phyloP scores from a whole-genome alignment of 1,139 yeast genomes.

The Ogataea hybrid region DNA sequence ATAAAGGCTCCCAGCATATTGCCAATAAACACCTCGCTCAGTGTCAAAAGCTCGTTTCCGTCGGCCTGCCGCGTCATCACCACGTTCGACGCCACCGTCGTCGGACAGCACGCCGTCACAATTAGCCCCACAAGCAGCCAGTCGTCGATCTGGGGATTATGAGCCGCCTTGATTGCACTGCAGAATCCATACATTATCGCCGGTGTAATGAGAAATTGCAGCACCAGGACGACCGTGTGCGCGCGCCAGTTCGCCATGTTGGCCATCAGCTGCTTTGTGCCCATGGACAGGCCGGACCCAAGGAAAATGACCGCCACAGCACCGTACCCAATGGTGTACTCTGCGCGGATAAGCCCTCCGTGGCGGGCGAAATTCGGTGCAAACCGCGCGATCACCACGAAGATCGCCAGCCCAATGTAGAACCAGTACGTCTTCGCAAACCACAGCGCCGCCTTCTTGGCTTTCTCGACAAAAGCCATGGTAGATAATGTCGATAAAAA shows the following conservation, averaged over 20 bases:
- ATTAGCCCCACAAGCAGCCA: conserved; percentile 81
- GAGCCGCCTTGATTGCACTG: conserved; percentile 59
- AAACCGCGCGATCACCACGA: conserved; percentile 70
- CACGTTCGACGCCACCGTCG: conserved; percentile 85
- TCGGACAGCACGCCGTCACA: conserved; percentile 84
- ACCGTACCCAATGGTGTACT: conserved; percentile 78
- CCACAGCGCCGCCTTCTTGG: conserved; percentile 6
- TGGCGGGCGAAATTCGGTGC: conserved; percentile 82
- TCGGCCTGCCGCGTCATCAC: conserved; percentile 71
- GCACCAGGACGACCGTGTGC: conserved; percentile 64
- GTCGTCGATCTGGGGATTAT: conserved; percentile 56
- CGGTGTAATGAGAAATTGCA: conserved; percentile 73
- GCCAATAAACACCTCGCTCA: conserved; percentile 84
- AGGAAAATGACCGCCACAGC: conserved; percentile 85
- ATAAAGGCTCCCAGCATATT: conserved; percentile 82
- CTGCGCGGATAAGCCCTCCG: conserved; percentile 72
- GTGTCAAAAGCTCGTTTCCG: conserved; percentile 43
- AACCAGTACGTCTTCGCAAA: conserved; percentile 52
- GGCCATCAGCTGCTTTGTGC: conserved; percentile 53
- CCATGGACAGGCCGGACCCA: conserved; percentile 76
- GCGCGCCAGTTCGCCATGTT: conserved; percentile 80
- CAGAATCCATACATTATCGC: conserved; percentile 75
- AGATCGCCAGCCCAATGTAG: conserved; percentile 64
- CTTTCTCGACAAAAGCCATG: conserved; percentile 3
- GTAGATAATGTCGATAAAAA: not conserved